A percentile compares a stretch with the other conserved stretches of the same genome.
Conservation (phyloP, 495 filamentous ascomycete species). For the Aspergillus coremiiformis region DNA sequence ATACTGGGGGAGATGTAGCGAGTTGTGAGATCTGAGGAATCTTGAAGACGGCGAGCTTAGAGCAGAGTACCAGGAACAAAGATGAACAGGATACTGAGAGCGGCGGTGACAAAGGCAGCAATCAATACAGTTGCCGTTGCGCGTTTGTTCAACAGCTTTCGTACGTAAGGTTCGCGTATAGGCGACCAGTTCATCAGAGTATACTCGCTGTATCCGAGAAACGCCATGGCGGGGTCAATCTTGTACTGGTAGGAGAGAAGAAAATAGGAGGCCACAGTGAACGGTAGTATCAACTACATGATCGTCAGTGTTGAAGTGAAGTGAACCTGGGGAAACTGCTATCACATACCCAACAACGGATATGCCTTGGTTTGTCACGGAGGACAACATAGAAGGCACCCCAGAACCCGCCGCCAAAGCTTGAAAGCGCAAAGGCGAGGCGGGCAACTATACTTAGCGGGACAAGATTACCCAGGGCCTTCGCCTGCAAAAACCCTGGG, state of each 20-base stretch:
- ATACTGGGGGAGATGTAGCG: not conserved
- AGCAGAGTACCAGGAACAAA: slow-evolving; percentile 87
- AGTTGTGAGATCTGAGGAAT: not conserved
- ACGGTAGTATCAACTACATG: slow-evolving; percentile 79
- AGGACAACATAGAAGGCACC: slow-evolving; percentile 87
- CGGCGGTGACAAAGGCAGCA: slow-evolving; percentile 66
- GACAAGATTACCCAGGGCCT: slow-evolving; percentile 90
- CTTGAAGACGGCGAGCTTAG: slow-evolving; percentile 2
- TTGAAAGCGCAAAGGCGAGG: slow-evolving; percentile 74
- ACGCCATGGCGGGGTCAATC: slow-evolving; percentile 82
- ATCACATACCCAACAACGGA: slow-evolving; percentile 71
- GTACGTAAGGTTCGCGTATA: slow-evolving; percentile 83
- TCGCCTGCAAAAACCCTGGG: slow-evolving; percentile 88
- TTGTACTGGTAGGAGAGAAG: slow-evolving; percentile 89
- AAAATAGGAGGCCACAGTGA: slow-evolving; percentile 80
- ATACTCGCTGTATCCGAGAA: slow-evolving; percentile 89
- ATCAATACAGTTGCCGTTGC: slow-evolving; percentile 67
- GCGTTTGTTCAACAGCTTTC: slow-evolving; percentile 71
- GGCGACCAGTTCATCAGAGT: slow-evolving; percentile 83
- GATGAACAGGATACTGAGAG: slow-evolving; percentile 74
- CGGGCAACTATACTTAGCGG: slow-evolving; percentile 78
- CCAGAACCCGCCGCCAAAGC: slow-evolving; percentile 91
- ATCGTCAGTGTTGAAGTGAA: slow-evolving; percentile 13
- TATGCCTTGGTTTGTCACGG: slow-evolving; percentile 64
- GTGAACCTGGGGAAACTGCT: not conserved